Conservation (phyloP, 2,329 filamentous ascomycete genomes). For the Bipolaris sorokiniana region DNA sequence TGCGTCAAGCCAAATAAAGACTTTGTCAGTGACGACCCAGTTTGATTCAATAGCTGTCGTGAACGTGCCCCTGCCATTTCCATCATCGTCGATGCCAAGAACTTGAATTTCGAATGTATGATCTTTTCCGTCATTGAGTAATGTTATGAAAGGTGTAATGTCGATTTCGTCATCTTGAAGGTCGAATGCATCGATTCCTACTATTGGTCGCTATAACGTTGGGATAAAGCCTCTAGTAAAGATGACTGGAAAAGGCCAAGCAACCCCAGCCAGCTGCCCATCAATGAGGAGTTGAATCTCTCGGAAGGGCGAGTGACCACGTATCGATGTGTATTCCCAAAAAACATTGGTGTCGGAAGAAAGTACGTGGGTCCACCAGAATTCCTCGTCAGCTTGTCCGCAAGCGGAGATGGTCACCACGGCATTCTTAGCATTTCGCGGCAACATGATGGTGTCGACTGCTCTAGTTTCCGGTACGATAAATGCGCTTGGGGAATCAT, state of each 20-base stretch:
- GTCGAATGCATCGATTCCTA: slow-evolving; percentile 80
- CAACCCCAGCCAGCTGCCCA: slow-evolving; percentile 72
- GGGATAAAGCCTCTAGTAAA: slow-evolving; percentile 83
- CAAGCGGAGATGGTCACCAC: slow-evolving; percentile 78
- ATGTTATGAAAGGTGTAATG: slow-evolving; percentile 75
- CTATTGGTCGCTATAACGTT: slow-evolving; percentile 77
- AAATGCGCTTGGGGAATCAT: slow-evolving; percentile 69
- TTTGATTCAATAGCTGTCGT: slow-evolving; percentile 65
- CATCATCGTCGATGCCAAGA: slow-evolving; percentile 66
- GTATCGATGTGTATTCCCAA: slow-evolving; percentile 61
- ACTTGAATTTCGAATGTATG: slow-evolving; percentile 74
- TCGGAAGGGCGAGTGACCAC: slow-evolving; percentile 74
- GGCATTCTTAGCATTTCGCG: slow-evolving; percentile 70
- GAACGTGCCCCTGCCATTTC: slow-evolving; percentile 55
- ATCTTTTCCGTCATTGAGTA: slow-evolving; percentile 67
- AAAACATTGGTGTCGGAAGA: slow-evolving; percentile 67
- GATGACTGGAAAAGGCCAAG: slow-evolving; percentile 82
- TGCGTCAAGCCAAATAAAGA: slow-evolving; percentile 76
- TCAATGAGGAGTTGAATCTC: slow-evolving; percentile 81
- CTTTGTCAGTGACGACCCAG: slow-evolving; percentile 79
- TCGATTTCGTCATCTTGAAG: slow-evolving; percentile 82
- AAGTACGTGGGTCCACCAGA: slow-evolving; percentile 83
- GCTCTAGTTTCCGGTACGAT: slow-evolving; percentile 68
- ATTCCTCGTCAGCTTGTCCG: slow-evolving; percentile 78
- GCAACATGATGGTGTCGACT: slow-evolving; percentile 65